Evolutionary conservation across 345 rosid species (phyloP), one percentile per base, ranked within the genome.

Genomic region (Orychophragmus violaceus): DNA sequence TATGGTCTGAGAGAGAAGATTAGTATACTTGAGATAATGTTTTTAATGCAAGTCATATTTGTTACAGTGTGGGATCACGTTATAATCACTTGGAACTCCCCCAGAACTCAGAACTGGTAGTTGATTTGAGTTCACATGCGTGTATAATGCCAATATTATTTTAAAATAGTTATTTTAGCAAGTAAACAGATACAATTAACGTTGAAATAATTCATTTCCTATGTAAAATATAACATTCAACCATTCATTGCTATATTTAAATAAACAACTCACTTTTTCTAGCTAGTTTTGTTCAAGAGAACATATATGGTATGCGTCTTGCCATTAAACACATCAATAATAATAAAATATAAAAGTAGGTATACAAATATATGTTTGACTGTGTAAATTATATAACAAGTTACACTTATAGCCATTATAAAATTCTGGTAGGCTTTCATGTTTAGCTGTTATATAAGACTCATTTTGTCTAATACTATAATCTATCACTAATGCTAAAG

Each of bases 231-330:
- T 19, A 41, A 19, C 8, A 8, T 66, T 29, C 11, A 29, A 41
- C 42, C 29, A 41, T 13, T 42, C 16, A 39, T 5, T n/a, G 16
- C 13, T 27, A 28, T 41, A 53, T 24, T 42, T 5, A 35, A 7
- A 62, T 62, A 21, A 48, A 46, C 30, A 32, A 19, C 21, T 8
- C 11, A 14, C 3, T 17, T 35, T 46, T 17, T 8, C 11, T 2
- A 55, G 39, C 39, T 35, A 54, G 36, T 17, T 12, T 46, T 41
- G 58, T 48, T 35, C 58, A 33, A 24, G 44, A 46, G n/a, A 35
- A 35, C 39, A 11, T 33, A n/a, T 12, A 68, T 27, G 73, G 73
- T 68, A 56, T 68, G 66, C 59, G 25, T 69, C 73, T 69, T 49
- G 66, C 73, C 73, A 48, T 49, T 8, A 35, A 48, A 59, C 59